These are phyloP conservation scores for Cruciata laevipes DNA, from an alignment of 257 asterid species.

Conservation along the genomic window DNA sequence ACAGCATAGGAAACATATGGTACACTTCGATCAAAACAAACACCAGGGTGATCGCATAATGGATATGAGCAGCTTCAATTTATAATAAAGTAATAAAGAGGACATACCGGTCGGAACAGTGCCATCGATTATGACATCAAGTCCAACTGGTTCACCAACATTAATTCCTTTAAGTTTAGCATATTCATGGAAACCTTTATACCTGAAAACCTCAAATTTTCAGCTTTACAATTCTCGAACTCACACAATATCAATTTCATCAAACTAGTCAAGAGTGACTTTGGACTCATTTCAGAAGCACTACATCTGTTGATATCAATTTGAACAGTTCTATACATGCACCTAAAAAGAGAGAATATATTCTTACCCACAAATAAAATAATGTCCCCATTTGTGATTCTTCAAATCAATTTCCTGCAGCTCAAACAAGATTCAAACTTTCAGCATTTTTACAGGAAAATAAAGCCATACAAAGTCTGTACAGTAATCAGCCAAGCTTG, in stretches of 20 bases:
- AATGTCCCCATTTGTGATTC: conserved; percentile 6
- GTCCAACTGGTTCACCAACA: conserved; percentile 52
- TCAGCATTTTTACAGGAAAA: not conserved
- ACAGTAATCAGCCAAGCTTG: not conserved
- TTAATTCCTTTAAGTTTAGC: conserved; percentile 63
- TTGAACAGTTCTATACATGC: not conserved
- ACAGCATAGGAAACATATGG: conserved; percentile 6
- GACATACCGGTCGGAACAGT: conserved; percentile 77
- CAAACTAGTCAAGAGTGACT: not conserved
- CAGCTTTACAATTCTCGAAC: not conserved
- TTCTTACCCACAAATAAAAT: conserved; percentile 80
- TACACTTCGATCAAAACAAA: not conserved
- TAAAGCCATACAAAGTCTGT: not conserved
- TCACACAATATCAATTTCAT: no score
- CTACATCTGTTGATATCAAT: not conserved
- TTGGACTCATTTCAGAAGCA: not conserved
- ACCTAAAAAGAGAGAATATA: not conserved
- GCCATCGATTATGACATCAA: conserved; percentile 85
- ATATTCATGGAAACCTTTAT: conserved; percentile 85
- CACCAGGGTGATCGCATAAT: not conserved
- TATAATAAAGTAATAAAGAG: not conserved
- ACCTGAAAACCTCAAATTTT: conserved; percentile 35
- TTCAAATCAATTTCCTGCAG: conserved; percentile 2
- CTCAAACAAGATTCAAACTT: not conserved
- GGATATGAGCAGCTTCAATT: conserved; percentile 1